Base-by-base conservation (phyloP, 345 rosid genomes). In the Draba incana region DNA sequence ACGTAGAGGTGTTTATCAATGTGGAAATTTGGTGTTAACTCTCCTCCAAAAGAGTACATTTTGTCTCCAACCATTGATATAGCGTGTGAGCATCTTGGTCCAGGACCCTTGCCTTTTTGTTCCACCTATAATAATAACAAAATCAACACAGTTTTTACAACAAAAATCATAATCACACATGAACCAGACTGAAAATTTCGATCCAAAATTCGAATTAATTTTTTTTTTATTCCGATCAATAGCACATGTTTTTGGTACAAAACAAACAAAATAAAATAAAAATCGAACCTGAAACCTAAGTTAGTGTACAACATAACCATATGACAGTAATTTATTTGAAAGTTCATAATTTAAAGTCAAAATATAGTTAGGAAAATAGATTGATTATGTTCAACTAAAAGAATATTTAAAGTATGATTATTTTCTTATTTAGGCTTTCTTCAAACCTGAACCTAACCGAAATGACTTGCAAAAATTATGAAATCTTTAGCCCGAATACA, bases 1-100 rank as follows among this genome's bases (percentile, higher is more conserved):
- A 71, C 64, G 62, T 71, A 64, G 42, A 71, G 47, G 14, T 71
- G n/a, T 37, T 15, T 6, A 27, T 64, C 70, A 24, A 71, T 71
- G 63, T 27, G 57, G 3, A 44, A 15, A 53, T 64, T 62, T 12
- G 76, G 76, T 5, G 9, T 63, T 52, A 55, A 8, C 44, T 71
- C 70, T 46, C 76, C 76, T 45, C 76, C 76, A 13, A 71, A 71
- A 44, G 70, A 62, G 10, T 71, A 71, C 57, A 64, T 47, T 56
- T 71, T 71, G 30, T 71, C 24, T n/a, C 76, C 70, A 46, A 63
- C 70, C 64, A 45, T 44, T 13, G 76, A 57, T 46, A 71, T 71
- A 46, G 70, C 64, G 13, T 71, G 70, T 1, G 76, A 62, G 35
- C 64, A 62, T 55, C 76, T 71, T 55, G 61, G 70, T 37, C 70